A percentile compares a stretch with the other conserved stretches of the same genome.
Conservation (phyloP, 768 basidiomycete species). For the Phaffia tasmanica region DNA sequence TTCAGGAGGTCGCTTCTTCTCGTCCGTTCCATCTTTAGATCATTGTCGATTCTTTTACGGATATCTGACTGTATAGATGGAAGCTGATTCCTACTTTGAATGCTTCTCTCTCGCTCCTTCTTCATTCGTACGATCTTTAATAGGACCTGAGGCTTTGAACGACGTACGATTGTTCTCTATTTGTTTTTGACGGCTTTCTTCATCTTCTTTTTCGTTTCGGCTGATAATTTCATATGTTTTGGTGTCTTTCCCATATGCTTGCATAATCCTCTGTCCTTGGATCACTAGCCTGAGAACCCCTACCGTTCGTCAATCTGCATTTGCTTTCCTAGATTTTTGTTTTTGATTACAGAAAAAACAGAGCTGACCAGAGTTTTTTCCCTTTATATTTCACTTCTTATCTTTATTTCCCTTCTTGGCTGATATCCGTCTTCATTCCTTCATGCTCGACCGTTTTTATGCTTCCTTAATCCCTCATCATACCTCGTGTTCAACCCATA, state of each 20-base stretch:
- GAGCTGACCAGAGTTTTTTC: too few relatives aligned
- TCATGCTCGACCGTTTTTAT: too few relatives aligned
- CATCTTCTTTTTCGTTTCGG: neutral
- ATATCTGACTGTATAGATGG: neutral
- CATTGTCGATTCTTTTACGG: neutral
- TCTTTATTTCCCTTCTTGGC: too few relatives aligned
- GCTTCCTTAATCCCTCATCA: too few relatives aligned
- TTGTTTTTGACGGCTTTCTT: neutral
- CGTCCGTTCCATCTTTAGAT: slow-evolving; percentile 4
- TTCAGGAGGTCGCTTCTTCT: slow-evolving; percentile 1
- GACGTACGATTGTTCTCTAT: neutral
- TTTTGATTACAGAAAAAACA: too few relatives aligned
- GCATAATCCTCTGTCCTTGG: neutral
- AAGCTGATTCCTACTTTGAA: neutral
- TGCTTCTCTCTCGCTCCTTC: neutral
- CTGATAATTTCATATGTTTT: neutral
- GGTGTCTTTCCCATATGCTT: neutral
- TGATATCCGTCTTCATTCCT: too few relatives aligned
- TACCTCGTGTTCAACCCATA: too few relatives aligned
- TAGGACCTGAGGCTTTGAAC: slow-evolving; percentile 6
- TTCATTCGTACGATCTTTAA: neutral
- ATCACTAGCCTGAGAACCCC: slow-evolving; percentile 8
- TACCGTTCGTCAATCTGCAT: neutral
- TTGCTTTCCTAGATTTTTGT: too few relatives aligned
- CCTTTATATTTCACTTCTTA: too few relatives aligned